Evolutionary conservation across 2,329 filamentous ascomycete genomes (phyloP), one percentile per base, ranked within the genome.

Genomic region (Emydomyces testavorans): DNA sequence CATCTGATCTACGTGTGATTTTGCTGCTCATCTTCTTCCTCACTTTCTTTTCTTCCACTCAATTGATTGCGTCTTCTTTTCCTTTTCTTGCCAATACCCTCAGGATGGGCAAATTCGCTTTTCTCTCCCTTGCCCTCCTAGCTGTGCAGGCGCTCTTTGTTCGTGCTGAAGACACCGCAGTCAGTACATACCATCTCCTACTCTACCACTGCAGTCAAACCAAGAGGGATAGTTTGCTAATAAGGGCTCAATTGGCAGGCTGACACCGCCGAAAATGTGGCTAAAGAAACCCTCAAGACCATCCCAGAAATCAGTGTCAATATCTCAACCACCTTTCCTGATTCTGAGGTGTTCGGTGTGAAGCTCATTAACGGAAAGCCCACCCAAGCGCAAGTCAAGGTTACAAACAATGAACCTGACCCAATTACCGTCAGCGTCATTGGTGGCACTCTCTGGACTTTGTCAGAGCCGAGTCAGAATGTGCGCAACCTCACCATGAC

Each of bases 351-450:
- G 68, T 92, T 95, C 58, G 92, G 90, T 60, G 80, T 96, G 58
- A 94, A 94, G 78, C 80, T 96, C 57, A 78, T 96, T 73, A 98
- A 98, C 65, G 87, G 88, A 61, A 82, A 83, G 56, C 79, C 87
- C 35, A 94, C 88, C 54, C 80, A 85, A 66, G 83, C 88, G 29
- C 70, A 93, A 46, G 71, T 98, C 58, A 80, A 87, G 60, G 75
- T 98, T 64, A 78, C 75, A 65, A 98, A 98, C 74, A 74, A 85
- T 53, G 92, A 98, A 70, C 74, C 78, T 10, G 74, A 74, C 45
- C 77, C 88, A 20, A 77, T 98, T 61, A 77, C 76, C 53, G 74
- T 98, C 51, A 75, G 80, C 62, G 77, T 93, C 58, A 69, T 95
- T 38, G 82, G 82, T 37, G 92, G 89, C 54, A 77, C 78, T 54